Conservation (phyloP, 805 yeast species). For the Zygosaccharomyces pseudorouxii region DNA sequence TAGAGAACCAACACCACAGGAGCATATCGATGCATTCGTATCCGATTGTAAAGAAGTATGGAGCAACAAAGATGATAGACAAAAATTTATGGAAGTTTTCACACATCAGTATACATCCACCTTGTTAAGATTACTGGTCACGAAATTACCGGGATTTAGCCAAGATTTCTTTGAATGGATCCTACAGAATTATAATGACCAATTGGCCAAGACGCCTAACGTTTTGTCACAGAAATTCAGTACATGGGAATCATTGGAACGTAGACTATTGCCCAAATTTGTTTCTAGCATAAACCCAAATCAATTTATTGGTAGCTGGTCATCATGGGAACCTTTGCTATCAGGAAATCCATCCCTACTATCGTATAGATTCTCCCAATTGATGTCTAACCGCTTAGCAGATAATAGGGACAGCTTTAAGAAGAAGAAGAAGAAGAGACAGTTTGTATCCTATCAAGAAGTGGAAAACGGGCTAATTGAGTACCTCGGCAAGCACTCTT, state of each 20-base stretch:
- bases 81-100: slow-evolving; percentile 12
- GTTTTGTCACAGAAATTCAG: slow-evolving; percentile 8
- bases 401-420: slow-evolving; percentile 3
- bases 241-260: slow-evolving; percentile 18
- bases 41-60: slow-evolving; percentile 18
- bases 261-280: slow-evolving; percentile 13
- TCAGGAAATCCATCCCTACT: slow-evolving; percentile 12
- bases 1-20: slow-evolving; percentile 10
- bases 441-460: slow-evolving; percentile 10
- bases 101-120: slow-evolving; percentile 14
- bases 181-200: slow-evolving; percentile 4
- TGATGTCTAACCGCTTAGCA: slow-evolving; percentile 7
- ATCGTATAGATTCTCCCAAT: slow-evolving; percentile 12
- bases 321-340: slow-evolving; percentile 15
- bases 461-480: slow-evolving; percentile 6
- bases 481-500: slow-evolving; percentile 6
- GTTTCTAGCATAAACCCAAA: slow-evolving; percentile 14
- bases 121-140: slow-evolving; percentile 16
- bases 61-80: slow-evolving; percentile 14
- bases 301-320: slow-evolving; percentile 15
- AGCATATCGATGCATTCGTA: slow-evolving; percentile 15
- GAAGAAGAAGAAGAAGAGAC: slow-evolving; percentile 22
- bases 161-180: slow-evolving; percentile 18
- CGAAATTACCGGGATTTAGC: slow-evolving; percentile 19
- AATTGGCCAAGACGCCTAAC: not conserved